Conservation (phyloP, 495 filamentous ascomycete species). For the Achaetomiella virescens region DNA sequence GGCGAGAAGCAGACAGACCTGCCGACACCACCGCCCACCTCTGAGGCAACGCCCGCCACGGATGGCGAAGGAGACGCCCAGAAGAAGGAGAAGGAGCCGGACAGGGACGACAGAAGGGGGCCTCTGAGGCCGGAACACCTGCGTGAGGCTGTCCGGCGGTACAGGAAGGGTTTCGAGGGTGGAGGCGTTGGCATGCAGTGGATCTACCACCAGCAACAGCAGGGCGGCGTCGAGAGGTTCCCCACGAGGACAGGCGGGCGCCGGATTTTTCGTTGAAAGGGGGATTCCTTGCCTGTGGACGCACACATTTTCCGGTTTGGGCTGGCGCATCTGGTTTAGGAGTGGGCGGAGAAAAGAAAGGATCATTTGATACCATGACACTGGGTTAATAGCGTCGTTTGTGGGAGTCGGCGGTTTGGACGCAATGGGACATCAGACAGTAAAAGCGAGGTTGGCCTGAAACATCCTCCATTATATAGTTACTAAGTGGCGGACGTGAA, state of each 20-base stretch:
- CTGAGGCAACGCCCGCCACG: slow-evolving; percentile 5
- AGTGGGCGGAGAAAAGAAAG: not conserved
- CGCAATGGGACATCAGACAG: not conserved
- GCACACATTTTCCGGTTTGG: not conserved
- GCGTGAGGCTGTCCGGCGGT: slow-evolving; percentile 68
- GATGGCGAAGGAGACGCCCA: not conserved
- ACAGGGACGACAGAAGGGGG: slow-evolving; percentile 39
- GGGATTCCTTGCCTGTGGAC: not conserved
- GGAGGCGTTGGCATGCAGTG: slow-evolving; percentile 68
- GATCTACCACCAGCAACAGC: slow-evolving; percentile 54
- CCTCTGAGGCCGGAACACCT: slow-evolving; percentile 78
- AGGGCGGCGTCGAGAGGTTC: slow-evolving; percentile 56
- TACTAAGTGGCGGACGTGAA: too few relatives aligned
- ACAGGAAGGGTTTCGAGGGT: slow-evolving; percentile 61
- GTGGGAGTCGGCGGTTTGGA: not conserved
- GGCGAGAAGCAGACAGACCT: slow-evolving; percentile 44
- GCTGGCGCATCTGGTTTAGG: not conserved
- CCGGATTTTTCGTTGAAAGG: slow-evolving; percentile 54
- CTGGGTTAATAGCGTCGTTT: not conserved
- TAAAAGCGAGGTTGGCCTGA: too few relatives aligned
- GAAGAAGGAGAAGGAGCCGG: slow-evolving; percentile 18
- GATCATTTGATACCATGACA: slow-evolving; percentile 5
- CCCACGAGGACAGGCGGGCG: slow-evolving; percentile 57
- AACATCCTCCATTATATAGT: too few relatives aligned
- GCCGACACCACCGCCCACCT: slow-evolving; percentile 27